Base-by-base conservation (phyloP, 371 early-diverging fungal species). In the Mucor plumbeus region DNA sequence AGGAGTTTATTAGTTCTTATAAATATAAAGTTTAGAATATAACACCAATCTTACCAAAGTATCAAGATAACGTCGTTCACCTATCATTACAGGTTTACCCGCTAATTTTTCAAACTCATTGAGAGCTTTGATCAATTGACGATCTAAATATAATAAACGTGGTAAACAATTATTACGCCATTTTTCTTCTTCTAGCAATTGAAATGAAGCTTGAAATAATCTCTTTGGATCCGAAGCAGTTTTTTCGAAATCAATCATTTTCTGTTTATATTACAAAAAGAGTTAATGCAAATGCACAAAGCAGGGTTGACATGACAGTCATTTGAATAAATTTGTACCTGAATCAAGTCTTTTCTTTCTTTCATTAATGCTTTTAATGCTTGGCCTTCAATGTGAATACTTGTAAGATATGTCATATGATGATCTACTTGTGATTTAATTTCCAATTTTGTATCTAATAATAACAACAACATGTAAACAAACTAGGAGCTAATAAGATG, bases 101-200 rank as follows among this genome's bases (percentile, higher is more conserved):
- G 77, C 80, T 63, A 85, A 70, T 31, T 67, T 69, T 64, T 90
- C 90, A 64, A 80, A 87, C 21, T 80, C 78, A 17, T 74, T 68
- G 26, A 92, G 79, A 0, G 84, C 83, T 36, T 82, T 73, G 15
- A 88, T 72, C 38, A 97, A 82, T 6, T 80, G 72, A 43, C 84
- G 78, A 74, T 97, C 96, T 62, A 93, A 72, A 55, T 81, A 85
- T n/a, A 94, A 65, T 48, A 97, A 77, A 5, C 88, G 92, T 26
- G 96, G 95, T 65, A 86, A 90, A 41, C 95, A 93, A 4, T 87
- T 88, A 59, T 93, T 93, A 36, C 97, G 78, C 84, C 92, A 96
- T 71, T 90, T 89, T 61, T 95, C 96, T 75, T 97, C 96, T 72
- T 93, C 93, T 26, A 89, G 65, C 34, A 97, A 78, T 68, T 90